Evolutionary conservation across 179 eudicot genomes (phyloP).

Genomic region (Vitellaria paradoxa): DNA sequence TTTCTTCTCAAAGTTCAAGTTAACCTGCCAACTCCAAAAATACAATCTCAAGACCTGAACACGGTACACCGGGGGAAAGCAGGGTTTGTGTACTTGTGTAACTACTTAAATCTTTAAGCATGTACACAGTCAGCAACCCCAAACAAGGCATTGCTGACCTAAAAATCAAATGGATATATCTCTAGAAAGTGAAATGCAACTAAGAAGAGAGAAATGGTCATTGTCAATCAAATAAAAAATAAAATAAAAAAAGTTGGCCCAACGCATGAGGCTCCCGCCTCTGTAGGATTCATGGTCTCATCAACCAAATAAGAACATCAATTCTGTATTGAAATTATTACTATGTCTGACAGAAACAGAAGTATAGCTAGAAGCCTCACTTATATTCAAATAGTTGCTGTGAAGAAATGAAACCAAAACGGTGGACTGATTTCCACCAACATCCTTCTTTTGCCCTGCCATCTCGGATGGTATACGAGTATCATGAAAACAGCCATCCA

Average conservation of each 20-base stretch:
- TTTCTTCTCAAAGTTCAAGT: too few species aligned
- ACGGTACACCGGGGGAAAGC: too few species aligned
- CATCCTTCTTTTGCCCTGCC: slow-evolving; percentile 25
- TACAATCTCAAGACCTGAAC: too few species aligned
- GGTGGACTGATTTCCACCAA: slow-evolving; percentile 27
- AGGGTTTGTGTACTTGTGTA: too few species aligned
- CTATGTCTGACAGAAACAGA: neutral
- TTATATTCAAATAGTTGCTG: slow-evolving; percentile 64
- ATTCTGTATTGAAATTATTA: neutral
- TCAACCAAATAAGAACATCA: neutral
- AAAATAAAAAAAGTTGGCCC: too few species aligned
- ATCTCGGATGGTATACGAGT: slow-evolving; percentile 24
- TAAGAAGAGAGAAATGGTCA: neutral
- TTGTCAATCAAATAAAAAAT: too few species aligned
- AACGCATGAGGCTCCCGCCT: too few species aligned
- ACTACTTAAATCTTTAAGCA: too few species aligned
- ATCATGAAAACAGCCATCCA: slow-evolving; percentile 20
- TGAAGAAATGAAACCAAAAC: slow-evolving; percentile 62
- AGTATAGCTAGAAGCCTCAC: slow-evolving; percentile 37
- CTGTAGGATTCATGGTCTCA: too few species aligned
- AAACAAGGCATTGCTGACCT: neutral
- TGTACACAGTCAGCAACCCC: neutral
- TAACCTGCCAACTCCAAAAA: too few species aligned
- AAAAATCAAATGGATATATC: neutral
- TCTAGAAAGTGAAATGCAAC: neutral